Evolutionary conservation across 257 asterid species (phyloP).

Genomic region (Nicotiana attenuata): DNA sequence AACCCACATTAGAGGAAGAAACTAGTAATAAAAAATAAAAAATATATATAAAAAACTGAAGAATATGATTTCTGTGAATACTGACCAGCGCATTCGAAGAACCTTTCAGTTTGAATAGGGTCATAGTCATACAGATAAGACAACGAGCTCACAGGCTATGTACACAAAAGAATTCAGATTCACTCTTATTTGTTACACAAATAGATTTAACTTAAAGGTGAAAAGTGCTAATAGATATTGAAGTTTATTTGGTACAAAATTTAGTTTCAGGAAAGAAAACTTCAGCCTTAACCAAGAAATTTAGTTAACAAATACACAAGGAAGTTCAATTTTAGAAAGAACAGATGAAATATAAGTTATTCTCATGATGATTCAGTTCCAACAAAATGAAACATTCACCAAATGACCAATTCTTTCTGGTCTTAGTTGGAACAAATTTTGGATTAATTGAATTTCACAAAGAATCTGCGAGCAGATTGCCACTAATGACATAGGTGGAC

Average conservation of each 20-base stretch:
- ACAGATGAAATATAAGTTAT: constrained; percentile 4
- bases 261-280: background rate
- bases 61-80: background rate
- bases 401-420: background rate
- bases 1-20: background rate
- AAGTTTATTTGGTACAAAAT: background rate
- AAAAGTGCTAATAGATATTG: background rate
- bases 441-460: background rate
- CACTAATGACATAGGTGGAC: background rate
- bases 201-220: background rate
- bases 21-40: background rate
- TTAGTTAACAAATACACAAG: background rate
- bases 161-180: background rate
- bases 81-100: background rate
- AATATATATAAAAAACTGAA: background rate
- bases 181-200: background rate
- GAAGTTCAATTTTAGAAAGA: background rate
- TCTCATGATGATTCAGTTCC: background rate
- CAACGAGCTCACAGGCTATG: background rate
- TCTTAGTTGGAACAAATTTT: background rate
- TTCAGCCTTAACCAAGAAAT: background rate
- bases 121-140: background rate
- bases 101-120: background rate
- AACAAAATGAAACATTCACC: constrained; percentile 4
- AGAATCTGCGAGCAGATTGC: background rate